These are phyloP conservation scores for Psidium guajava DNA, from an alignment of 345 rosid genomes.

Conservation along the genomic window DNA sequence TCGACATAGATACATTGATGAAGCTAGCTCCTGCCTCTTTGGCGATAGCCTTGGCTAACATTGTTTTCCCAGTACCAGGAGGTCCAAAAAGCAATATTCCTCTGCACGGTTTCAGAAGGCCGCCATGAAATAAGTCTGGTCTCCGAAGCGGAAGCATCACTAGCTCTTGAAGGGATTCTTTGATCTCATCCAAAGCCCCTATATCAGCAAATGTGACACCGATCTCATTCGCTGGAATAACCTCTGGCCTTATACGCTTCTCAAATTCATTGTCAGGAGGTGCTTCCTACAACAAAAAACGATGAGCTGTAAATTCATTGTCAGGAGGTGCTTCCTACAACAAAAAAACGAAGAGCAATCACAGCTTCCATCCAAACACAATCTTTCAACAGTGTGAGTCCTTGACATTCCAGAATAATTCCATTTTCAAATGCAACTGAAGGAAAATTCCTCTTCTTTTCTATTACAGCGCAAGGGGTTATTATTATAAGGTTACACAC, in stretches of 20 bases:
- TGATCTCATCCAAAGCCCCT: slow-evolving; percentile 79
- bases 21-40: slow-evolving; percentile 95
- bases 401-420: not conserved
- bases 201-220: slow-evolving; percentile 67
- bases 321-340: slow-evolving; percentile 68
- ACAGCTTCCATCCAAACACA: not conserved
- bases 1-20: slow-evolving; percentile 93
- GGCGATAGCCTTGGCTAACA: slow-evolving; percentile 97
- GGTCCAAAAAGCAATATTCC: slow-evolving; percentile 98
- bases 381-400: not conserved
- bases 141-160: slow-evolving; percentile 94
- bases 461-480: not conserved
- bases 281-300: slow-evolving; percentile 35
- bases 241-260: slow-evolving; percentile 94
- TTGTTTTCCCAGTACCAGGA: slow-evolving; percentile 96
- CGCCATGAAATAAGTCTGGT: slow-evolving; percentile 85
- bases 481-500: not conserved
- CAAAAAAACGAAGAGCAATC: not conserved
- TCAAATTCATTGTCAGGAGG: slow-evolving; percentile 91
- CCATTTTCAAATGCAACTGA: not conserved
- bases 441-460: not conserved
- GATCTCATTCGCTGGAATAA: slow-evolving; percentile 74
- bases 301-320: slow-evolving; percentile 63
- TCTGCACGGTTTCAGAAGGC: slow-evolving; percentile 82
- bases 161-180: slow-evolving; percentile 89